Conservation (phyloP, 129 eudicot species). For the Sambucus nigra region DNA sequence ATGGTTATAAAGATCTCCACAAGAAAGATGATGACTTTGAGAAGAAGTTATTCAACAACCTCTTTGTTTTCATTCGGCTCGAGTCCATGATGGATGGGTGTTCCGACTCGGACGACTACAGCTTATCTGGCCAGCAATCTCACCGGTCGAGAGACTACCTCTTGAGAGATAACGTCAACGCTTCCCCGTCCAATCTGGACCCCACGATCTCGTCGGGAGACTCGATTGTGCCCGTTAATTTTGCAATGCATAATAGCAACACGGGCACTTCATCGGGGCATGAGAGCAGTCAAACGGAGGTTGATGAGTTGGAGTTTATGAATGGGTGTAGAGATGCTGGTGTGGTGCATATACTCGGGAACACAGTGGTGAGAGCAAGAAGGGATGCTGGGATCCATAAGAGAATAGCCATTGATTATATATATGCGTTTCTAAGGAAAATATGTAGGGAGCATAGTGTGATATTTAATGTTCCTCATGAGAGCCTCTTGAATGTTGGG, state of each 20-base stretch:
- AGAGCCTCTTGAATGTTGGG: constrained; percentile 87
- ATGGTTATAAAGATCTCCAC: constrained; percentile 93
- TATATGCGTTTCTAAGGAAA: constrained; percentile 84
- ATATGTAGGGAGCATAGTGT: constrained; percentile 95
- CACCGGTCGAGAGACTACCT: constrained; percentile 39
- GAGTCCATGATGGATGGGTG: constrained; percentile 98
- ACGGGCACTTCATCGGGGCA: constrained; percentile 46
- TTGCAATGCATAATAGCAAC: constrained; percentile 21
- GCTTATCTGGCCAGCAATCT: constrained; percentile 56
- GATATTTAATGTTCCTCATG: constrained; percentile 92
- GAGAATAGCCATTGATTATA: constrained; percentile 66
- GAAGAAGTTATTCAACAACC: constrained; percentile 61
- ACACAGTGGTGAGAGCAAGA: constrained; percentile 72
- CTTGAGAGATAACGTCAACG: constrained; percentile 20
- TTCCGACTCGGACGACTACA: constrained; percentile 82
- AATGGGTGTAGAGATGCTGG: constrained; percentile 72
- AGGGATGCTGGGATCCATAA: constrained; percentile 51
- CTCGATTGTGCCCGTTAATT: constrained; percentile 54
- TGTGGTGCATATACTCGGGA: constrained; percentile 90
- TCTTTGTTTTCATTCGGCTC: constrained; percentile 65
- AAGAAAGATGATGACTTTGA: constrained; percentile 89
- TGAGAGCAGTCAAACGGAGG: constrained; percentile 51
- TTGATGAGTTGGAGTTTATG: constrained; percentile 71
- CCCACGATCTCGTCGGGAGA: constrained; percentile 50
- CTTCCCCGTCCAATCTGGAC: constrained; percentile 21